phyloP scores from a whole-genome alignment of 2,329 filamentous ascomycete species.

The Myriosclerotinia duriaeana region DNA sequence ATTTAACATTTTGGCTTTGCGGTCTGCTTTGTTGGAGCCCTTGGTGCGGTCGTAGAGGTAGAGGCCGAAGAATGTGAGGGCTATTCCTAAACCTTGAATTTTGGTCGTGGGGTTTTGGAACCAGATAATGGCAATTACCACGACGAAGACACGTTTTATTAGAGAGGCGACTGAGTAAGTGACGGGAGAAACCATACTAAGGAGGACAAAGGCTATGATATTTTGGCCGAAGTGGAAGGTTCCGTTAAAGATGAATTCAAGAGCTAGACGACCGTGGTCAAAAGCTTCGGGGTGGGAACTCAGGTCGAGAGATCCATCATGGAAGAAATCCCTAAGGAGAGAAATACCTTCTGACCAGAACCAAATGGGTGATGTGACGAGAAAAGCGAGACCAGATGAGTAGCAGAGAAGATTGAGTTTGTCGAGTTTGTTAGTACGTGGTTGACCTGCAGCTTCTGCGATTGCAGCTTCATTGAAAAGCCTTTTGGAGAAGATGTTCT shows the following conservation, averaged over 20 bases:
- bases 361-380: slow-evolving; percentile 89
- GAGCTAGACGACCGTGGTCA: slow-evolving; percentile 67
- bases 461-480: slow-evolving; percentile 92
- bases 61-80: slow-evolving; percentile 83
- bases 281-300: slow-evolving; percentile 60
- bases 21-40: slow-evolving; percentile 83
- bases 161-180: slow-evolving; percentile 95
- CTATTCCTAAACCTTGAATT: slow-evolving; percentile 81
- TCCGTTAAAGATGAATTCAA: slow-evolving; percentile 98
- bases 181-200: slow-evolving; percentile 92
- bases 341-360: slow-evolving; percentile 83
- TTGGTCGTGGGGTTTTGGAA: slow-evolving; percentile 86
- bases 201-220: slow-evolving; percentile 86
- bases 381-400: slow-evolving; percentile 88
- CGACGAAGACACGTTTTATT: slow-evolving; percentile 97
- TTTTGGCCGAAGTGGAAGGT: slow-evolving; percentile 96
- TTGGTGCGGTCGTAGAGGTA: slow-evolving; percentile 95
- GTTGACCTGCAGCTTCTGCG: slow-evolving; percentile 71
- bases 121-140: slow-evolving; percentile 92
- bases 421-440: slow-evolving; percentile 77
- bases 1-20: slow-evolving; percentile 69
- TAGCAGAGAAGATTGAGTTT: slow-evolving; percentile 97
- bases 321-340: slow-evolving; percentile 73
- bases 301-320: slow-evolving; percentile 74
- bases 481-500: slow-evolving; percentile 98